Conservation (phyloP, 169 alveolate genomes). For the Cryptosporidium felis region DNA sequence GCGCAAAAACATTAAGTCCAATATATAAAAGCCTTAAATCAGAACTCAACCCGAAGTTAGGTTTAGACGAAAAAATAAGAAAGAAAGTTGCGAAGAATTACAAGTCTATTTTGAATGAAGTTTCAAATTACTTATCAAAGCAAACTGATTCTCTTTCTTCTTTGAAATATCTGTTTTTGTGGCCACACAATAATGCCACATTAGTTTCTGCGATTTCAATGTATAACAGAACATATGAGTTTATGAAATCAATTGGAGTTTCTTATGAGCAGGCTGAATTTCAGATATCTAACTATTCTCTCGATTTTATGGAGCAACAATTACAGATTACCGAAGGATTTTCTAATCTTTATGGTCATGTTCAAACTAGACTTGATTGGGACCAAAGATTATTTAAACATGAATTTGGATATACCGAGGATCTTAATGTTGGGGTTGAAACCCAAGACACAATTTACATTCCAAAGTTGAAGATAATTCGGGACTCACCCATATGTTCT, state of each 20-base stretch:
- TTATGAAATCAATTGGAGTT: neutral
- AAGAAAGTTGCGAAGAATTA: slow-evolving; percentile 23
- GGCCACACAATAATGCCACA: slow-evolving; percentile 63
- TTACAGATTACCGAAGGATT: neutral
- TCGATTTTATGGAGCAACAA: neutral
- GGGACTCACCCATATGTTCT: neutral
- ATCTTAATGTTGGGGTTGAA: neutral
- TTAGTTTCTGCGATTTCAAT: slow-evolving; percentile 41
- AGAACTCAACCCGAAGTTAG: neutral
- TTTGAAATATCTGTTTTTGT: slow-evolving; percentile 19
- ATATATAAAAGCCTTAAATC: slow-evolving; percentile 3
- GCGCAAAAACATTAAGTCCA: slow-evolving; percentile 29
- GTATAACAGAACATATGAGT: slow-evolving; percentile 35
- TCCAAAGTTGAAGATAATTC: neutral
- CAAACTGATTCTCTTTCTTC: slow-evolving; percentile 15
- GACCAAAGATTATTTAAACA: neutral
- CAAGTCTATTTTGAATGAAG: slow-evolving; percentile 3
- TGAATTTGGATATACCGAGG: slow-evolving; percentile 44
- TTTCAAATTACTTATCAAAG: neutral
- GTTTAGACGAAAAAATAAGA: neutral
- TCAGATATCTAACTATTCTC: slow-evolving; percentile 8
- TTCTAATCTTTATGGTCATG: slow-evolving; percentile 5
- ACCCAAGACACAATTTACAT: slow-evolving; percentile 4
- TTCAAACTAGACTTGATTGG: slow-evolving; percentile 44
- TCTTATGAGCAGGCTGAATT: too few species aligned